Base-by-base conservation (phyloP, 352 stramenopile genomes). In the Globisporangium carolinianum region DNA sequence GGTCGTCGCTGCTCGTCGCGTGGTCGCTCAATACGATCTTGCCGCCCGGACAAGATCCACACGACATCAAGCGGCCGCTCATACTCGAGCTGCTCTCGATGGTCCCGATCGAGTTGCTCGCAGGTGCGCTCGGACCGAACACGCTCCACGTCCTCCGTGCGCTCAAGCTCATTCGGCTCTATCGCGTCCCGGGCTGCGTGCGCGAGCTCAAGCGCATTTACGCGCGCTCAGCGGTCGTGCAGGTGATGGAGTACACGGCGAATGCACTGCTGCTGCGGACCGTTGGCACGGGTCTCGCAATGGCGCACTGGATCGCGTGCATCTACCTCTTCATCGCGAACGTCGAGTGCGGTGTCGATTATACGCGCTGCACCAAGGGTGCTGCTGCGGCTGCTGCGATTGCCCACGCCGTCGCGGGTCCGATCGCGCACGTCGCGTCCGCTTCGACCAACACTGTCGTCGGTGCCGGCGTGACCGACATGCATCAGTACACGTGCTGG, bases 21-120 rank as follows among this genome's bases (percentile, higher is more conserved):
- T 90, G 79, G 76, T 87, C 76, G 10, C 63, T 89, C n/a, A 87
- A 87, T 60, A 83, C 76, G 15, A 72, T 89, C 53, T 49, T 87
- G 5, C 76, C 79, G 18, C 53, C 42, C 0, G 63, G 43, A 3
- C 67, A 73, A 38, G 51, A 61, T 5, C 58, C 60, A 14, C 62
- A 66, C 15, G 65, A 72, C 11, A 83, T 87, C 48, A 53, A 54
- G 2, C 60, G 67, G 9, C 61, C 76, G 3, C 38, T 89, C n/a
- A 8, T 75, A 1, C 49, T 86, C 9, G 76, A 90, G 42, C 37
- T 75, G 1, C 57, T 75, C 2, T 71, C 80, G 0, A 79, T 81
- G 51, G 35, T 85, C 2, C 80, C 80, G 8, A 43, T 84, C 8
- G 80, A 90, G 50, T 51, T 87, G 0, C 62, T 90, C 15, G 47